Conservation (phyloP, 176 grass and related monocot species). For the Metroxylon sagu region DNA sequence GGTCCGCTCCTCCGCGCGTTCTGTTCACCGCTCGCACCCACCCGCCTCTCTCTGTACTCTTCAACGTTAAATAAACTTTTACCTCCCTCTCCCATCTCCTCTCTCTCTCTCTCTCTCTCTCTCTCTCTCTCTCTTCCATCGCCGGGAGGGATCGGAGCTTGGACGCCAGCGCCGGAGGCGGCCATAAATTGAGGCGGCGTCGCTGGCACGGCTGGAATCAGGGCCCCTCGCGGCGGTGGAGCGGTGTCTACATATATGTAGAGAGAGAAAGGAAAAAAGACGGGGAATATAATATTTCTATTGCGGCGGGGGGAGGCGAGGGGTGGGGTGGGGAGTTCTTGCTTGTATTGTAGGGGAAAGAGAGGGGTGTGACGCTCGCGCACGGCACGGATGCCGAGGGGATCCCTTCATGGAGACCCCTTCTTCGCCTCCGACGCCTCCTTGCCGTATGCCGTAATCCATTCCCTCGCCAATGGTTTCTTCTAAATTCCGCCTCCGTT, state of each 20-base stretch:
- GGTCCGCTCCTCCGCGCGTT: neutral
- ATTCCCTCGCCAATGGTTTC: slow-evolving; percentile 15
- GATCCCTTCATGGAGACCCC: slow-evolving; percentile 6
- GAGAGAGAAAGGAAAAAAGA: neutral
- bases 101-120: neutral
- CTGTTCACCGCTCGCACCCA: neutral
- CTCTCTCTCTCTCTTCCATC: neutral
- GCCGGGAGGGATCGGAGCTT: neutral
- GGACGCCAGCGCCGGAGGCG: neutral
- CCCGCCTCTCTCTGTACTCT: neutral
- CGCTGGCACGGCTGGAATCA: neutral
- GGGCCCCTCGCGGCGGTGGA: neutral
- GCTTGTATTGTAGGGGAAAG: slow-evolving; percentile 21
- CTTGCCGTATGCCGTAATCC: slow-evolving; percentile 30
- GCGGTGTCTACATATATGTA: no score
- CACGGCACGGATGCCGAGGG: slow-evolving; percentile 23
- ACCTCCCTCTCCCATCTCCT: neutral
- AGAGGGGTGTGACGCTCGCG: slow-evolving; percentile 1
- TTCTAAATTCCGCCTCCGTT: slow-evolving; percentile 18
- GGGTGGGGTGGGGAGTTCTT: slow-evolving; percentile 5
- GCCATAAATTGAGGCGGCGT: neutral
- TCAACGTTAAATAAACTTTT: no score
- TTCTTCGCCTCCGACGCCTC: slow-evolving; percentile 4
- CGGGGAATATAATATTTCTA: neutral
- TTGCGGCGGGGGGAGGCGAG: slow-evolving; percentile 3